Base-by-base conservation (phyloP, 2,329 filamentous ascomycete genomes). In the Lecanicillium sp. region DNA sequence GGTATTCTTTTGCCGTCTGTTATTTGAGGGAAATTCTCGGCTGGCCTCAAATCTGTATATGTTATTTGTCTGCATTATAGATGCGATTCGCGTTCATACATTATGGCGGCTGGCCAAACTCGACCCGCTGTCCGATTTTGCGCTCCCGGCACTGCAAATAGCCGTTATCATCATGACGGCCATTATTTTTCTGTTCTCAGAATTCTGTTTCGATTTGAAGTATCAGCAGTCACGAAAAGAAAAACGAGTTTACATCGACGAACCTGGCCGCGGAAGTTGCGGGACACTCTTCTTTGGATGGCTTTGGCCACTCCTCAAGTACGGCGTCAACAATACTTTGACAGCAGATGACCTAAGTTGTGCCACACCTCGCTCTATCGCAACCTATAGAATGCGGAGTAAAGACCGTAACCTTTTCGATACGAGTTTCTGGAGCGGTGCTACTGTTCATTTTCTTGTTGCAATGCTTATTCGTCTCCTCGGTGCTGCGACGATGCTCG, bases 211-310 rank as follows among this genome's bases (percentile, higher is more conserved):
- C 33, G 8, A 17, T n/a, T 4, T n/a, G 9, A 9, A 28, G 7
- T n/a, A 3, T 8, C 6, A 8, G n/a, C 13, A 28, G 4, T n/a
- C 12, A 5, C 6, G 20, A 4, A 29, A 12, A 12, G 8, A 19
- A 28, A 17, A 27, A 4, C 20, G 8, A 5, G 20, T 11, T 6
- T 15, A 25, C 11, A 15, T 35, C 4, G 20, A 25, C 14, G 33
- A 35, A 17, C 13, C 20, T 27, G 18, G 19, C 10, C 3, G 33
- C 13, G 19, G 33, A 10, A 28, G 14, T 3, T 14, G 5, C 5
- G 20, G n/a, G 4, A 35, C 18, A 12, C 20, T 35, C 3, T 35
- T 35, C 20, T 28, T 36, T 27, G 34, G 34, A n/a, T 36, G 34
- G 34, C 34, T 36, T 12, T 36, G 34, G 34, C 25, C 34, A 27